Conservation (phyloP, 2,329 filamentous ascomycete species). For the Nemania sp. region DNA sequence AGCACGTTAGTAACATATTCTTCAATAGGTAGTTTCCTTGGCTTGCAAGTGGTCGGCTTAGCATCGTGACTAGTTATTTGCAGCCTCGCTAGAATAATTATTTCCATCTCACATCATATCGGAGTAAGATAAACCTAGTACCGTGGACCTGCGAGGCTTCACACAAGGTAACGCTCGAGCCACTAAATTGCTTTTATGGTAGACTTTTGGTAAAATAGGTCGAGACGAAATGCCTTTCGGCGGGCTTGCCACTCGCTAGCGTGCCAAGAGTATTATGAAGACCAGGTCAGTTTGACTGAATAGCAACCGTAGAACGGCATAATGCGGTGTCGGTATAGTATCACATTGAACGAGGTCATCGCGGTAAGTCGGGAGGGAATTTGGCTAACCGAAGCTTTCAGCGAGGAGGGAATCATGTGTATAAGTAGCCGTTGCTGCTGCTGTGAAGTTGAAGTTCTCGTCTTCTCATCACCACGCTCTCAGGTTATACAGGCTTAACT, state of each 20-base stretch:
- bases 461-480: slow-evolving; percentile 4
- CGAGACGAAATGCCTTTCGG: too few species aligned
- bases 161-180: too few species aligned
- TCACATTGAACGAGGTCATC: not conserved
- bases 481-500: slow-evolving; percentile 1
- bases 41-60: not conserved
- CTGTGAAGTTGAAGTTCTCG: not conserved
- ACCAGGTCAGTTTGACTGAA: too few species aligned
- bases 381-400: not conserved
- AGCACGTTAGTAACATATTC: not conserved
- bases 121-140: too few species aligned
- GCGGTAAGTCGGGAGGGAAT: not conserved
- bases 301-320: too few species aligned
- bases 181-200: too few species aligned
- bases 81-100: not conserved
- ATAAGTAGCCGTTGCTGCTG: slow-evolving; percentile 9
- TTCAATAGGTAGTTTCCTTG: not conserved
- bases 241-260: too few species aligned
- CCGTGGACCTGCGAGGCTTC: too few species aligned
- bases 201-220: too few species aligned
- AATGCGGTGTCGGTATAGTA: not conserved
- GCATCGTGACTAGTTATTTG: not conserved
- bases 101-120: slow-evolving; percentile 11
- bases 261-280: too few species aligned
- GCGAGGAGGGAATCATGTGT: not conserved